phyloP scores from a whole-genome alignment of 257 asterid genomes.

The Plantago major region DNA sequence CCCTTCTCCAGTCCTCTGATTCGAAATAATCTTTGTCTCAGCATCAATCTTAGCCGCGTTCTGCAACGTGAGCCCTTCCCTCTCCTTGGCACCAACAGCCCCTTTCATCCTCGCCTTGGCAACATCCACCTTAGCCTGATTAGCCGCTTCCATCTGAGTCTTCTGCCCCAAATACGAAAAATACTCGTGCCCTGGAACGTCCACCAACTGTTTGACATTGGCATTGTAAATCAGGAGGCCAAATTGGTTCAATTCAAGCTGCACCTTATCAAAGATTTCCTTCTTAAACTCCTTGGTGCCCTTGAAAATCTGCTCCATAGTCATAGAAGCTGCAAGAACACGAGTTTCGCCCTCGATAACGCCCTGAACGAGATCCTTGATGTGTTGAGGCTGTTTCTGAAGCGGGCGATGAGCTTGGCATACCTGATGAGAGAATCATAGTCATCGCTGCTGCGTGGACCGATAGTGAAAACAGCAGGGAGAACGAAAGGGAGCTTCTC shows the following conservation, averaged over 20 bases:
- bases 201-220: conserved; percentile 67
- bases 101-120: conserved; percentile 70
- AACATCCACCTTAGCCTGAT: conserved; percentile 56
- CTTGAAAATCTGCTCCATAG: conserved; percentile 57
- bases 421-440: conserved; percentile 40
- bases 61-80: conserved; percentile 49
- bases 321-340: conserved; percentile 64
- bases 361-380: conserved; percentile 57
- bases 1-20: conserved; percentile 53
- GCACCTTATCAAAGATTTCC: conserved; percentile 59
- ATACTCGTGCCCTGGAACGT: conserved; percentile 66
- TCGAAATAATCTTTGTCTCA: conserved; percentile 52
- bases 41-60: conserved; percentile 64
- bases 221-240: conserved; percentile 64
- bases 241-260: conserved; percentile 56
- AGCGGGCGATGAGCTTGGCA: conserved; percentile 60
- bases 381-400: conserved; percentile 52
- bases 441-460: conserved; percentile 50
- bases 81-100: conserved; percentile 41
- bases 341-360: conserved; percentile 72
- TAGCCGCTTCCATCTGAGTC: conserved; percentile 69
- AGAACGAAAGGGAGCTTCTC: conserved; percentile 69
- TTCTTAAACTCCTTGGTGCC: conserved; percentile 61
- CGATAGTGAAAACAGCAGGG: conserved; percentile 78
- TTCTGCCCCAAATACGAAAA: conserved; percentile 67